Base-by-base conservation (phyloP, 148 eudicot species). In the Amaranthus hypochondriacus region DNA sequence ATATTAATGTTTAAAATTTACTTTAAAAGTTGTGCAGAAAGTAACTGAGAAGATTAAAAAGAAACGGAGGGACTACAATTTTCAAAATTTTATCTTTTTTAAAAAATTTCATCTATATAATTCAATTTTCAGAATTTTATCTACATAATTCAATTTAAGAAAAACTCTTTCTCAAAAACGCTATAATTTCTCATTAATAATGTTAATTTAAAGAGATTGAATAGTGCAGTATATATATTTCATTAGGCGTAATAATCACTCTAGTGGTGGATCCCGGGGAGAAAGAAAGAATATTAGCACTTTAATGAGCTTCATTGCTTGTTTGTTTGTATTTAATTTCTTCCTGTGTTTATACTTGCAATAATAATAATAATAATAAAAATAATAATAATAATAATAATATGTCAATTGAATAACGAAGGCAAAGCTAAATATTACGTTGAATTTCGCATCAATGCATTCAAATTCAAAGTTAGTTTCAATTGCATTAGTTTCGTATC, bases 371-470 rank as follows among this genome's bases (percentile, higher is more conserved):
- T 28, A 28, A 28, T 28, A 28, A 28, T 28, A 28, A 28, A 0
- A 28, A 28, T 28, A 28, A 28, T 28, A 28, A 28, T 28, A 28
- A 28, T 28, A 28, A 28, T 28, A 8, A 43, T 56, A 28, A 11
- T 11, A 46, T 12, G 8, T 18, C 9, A 7, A 47, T 56, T 28
- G 39, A 28, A 28, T 28, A 28, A 28, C 39, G 39, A 6, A 56
- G 66, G 66, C 66, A 71, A 71, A 58, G 66, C 47, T 47, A 59
- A 71, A 48, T 54, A 28, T 47, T 46, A 56, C 53, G 54, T 64
- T 57, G 47, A 57, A 71, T 44, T 42, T 70, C 14, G 62, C 73
- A 58, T 71, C 9, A 47, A 46, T 69, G 60, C 60, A 21, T 53
- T 10, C 12, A 68, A 53, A 21, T 53, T 10, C 12, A 68, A 53